Percentiles rank a stretch among this genome's conserved stretches.
Conservation (phyloP, 805 yeast species). For the Groenewaldozyma tartarivorans region DNA sequence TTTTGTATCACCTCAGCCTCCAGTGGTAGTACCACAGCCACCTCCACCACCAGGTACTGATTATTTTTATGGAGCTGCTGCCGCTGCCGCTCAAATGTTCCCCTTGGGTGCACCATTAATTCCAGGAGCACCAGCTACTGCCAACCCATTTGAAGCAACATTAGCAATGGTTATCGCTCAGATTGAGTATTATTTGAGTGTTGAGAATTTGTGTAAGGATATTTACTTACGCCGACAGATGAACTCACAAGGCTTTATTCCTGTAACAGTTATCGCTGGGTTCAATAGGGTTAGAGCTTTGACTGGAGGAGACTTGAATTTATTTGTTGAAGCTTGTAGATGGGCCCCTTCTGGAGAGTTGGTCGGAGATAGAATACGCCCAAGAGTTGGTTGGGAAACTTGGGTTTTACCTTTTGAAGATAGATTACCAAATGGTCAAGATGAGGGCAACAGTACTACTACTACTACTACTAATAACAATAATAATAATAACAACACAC, state of each 20-base stretch:
- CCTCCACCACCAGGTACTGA: too few relatives aligned
- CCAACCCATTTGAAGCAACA: slow-evolving; percentile 13
- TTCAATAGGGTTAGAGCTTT: slow-evolving; percentile 70
- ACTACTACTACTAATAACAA: too few relatives aligned
- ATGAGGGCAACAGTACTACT: slow-evolving; percentile 26
- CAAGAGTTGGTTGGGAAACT: slow-evolving; percentile 44
- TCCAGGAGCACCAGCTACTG: slow-evolving; percentile 1
- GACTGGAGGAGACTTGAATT: slow-evolving; percentile 43
- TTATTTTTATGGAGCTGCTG: slow-evolving; percentile 7
- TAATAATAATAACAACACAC: slow-evolving; percentile 17
- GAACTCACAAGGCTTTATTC: slow-evolving; percentile 68
- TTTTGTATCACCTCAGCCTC: too few relatives aligned
- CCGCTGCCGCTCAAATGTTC: not conserved
- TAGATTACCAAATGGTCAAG: slow-evolving; percentile 39
- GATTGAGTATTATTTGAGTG: slow-evolving; percentile 82
- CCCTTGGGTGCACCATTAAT: slow-evolving; percentile 2
- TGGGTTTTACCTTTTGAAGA: slow-evolving; percentile 59
- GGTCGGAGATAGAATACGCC: slow-evolving; percentile 50
- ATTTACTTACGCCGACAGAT: slow-evolving; percentile 71
- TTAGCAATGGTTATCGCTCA: slow-evolving; percentile 39
- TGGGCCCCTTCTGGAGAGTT: slow-evolving; percentile 45
- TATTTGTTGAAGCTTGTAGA: slow-evolving; percentile 47
- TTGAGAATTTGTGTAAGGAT: slow-evolving; percentile 82
- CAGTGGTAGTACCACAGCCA: too few relatives aligned
- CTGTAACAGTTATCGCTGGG: slow-evolving; percentile 48